Evolutionary conservation across 345 rosid species (phyloP).

Genomic region (Hibiscus trionum): DNA sequence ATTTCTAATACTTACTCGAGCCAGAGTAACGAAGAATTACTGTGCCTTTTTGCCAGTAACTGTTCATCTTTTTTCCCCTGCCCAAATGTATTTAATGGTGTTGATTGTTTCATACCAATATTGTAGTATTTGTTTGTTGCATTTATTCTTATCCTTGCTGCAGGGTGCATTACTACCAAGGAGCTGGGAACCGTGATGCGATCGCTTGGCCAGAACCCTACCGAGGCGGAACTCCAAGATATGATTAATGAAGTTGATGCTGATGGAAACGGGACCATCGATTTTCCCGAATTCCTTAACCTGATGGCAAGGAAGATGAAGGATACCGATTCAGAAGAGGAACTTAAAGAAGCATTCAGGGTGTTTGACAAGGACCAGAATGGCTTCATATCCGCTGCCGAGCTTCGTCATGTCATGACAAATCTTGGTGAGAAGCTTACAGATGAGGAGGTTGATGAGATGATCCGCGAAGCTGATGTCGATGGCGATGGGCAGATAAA

Average conservation of each 20-base stretch:
- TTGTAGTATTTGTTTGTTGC: background rate
- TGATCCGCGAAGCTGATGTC: background rate
- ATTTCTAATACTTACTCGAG: too few species aligned
- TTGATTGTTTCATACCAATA: background rate
- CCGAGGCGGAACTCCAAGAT: background rate
- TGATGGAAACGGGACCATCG: background rate
- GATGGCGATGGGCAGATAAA: conserved; percentile 1
- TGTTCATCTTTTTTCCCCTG: too few species aligned
- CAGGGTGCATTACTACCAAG: conserved; percentile 1
- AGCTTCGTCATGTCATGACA: background rate
- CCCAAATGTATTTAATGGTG: background rate
- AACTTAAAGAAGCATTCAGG: background rate
- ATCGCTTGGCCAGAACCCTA: background rate
- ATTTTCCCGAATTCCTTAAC: background rate
- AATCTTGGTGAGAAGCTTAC: background rate
- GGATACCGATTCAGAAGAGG: background rate
- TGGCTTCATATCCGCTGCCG: background rate
- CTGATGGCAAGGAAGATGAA: conserved; percentile 1
- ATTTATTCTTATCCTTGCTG: background rate
- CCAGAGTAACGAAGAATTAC: background rate
- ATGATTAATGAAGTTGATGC: background rate
- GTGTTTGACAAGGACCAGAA: background rate
- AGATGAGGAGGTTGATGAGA: conserved; percentile 1
- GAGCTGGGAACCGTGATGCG: background rate
- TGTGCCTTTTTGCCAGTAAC: background rate